Conservation (phyloP, 208 protist species). For the Wallacemonas sp. region DNA sequence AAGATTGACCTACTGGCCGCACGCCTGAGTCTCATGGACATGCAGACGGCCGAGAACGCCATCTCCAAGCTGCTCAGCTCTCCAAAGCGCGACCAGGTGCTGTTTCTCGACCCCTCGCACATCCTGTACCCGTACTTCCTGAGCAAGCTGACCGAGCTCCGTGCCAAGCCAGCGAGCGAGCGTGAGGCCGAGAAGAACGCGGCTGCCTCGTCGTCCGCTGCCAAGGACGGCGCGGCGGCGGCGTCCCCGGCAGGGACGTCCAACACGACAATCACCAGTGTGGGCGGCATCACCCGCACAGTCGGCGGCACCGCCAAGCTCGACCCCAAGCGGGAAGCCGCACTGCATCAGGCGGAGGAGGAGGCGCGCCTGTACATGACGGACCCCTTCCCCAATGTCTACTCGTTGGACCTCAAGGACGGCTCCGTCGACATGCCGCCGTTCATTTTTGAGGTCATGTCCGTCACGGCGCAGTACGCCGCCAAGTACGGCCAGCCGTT, state of each 20-base stretch:
- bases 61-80: conserved; percentile 81
- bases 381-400: conserved; percentile 79
- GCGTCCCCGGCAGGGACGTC: conserved; percentile 3
- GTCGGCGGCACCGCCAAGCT: conserved; percentile 64
- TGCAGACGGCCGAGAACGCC: conserved; percentile 79
- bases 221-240: conserved; percentile 22
- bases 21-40: conserved; percentile 66
- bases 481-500: conserved; percentile 88
- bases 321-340: conserved; percentile 65
- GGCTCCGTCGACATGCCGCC: conserved; percentile 74
- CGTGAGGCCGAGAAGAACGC: conserved; percentile 21
- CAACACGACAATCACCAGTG: conserved; percentile 52
- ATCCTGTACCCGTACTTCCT: conserved; percentile 92
- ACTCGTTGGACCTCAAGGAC: conserved; percentile 62
- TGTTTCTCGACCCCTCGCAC: conserved; percentile 81
- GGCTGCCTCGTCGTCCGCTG: conserved; percentile 22
- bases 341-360: conserved; percentile 67
- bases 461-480: conserved; percentile 80
- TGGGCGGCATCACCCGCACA: conserved; percentile 47
- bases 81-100: conserved; percentile 71
- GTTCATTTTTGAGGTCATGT: conserved; percentile 72
- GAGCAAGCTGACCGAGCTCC: conserved; percentile 80
- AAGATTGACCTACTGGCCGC: conserved; percentile 80
- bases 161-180: conserved; percentile 64
- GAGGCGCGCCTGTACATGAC: conserved; percentile 76